Evolutionary conservation across 495 filamentous ascomycete genomes (phyloP).

Genomic region (Hypoxylon lienhwacheense): DNA sequence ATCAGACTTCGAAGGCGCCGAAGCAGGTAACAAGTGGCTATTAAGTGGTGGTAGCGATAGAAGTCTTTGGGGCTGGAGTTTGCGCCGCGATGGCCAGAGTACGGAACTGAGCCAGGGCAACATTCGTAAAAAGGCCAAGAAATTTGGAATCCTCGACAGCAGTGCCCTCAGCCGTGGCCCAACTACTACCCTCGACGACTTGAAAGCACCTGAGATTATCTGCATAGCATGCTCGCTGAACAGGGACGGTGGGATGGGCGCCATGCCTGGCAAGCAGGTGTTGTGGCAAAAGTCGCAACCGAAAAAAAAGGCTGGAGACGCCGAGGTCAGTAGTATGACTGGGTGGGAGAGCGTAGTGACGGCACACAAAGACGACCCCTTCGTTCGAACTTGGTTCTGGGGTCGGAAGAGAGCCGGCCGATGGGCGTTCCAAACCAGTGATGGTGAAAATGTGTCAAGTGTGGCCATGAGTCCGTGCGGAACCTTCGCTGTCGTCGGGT

Average conservation of each 20-base stretch:
- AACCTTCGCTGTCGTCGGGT: slow-evolving; percentile 91
- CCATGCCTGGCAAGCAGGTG: slow-evolving; percentile 64
- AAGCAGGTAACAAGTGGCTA: slow-evolving; percentile 89
- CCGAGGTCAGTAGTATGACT: slow-evolving; percentile 66
- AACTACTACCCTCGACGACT: slow-evolving; percentile 64
- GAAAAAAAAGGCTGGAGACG: slow-evolving; percentile 57
- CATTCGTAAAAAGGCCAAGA: slow-evolving; percentile 80
- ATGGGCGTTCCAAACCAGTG: slow-evolving; percentile 87
- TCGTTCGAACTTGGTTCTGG: slow-evolving; percentile 96
- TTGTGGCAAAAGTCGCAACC: slow-evolving; percentile 76
- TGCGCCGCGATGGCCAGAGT: slow-evolving; percentile 92
- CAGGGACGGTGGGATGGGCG: slow-evolving; percentile 88
- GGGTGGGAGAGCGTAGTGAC: slow-evolving; percentile 98
- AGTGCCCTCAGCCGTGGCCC: slow-evolving; percentile 50
- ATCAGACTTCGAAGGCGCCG: slow-evolving; percentile 82
- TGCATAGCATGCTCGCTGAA: slow-evolving; percentile 88
- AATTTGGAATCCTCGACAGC: slow-evolving; percentile 65
- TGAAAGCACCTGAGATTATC: slow-evolving; percentile 87
- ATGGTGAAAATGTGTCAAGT: slow-evolving; percentile 80
- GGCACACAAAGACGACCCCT: slow-evolving; percentile 83
- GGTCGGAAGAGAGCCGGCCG: slow-evolving; percentile 87
- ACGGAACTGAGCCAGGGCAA: slow-evolving; percentile 90
- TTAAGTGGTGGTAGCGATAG: slow-evolving; percentile 84
- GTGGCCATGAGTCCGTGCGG: slow-evolving; percentile 89
- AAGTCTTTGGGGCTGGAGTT: slow-evolving; percentile 92